Conservation (phyloP, 2,329 filamentous ascomycete species). For the Trichoderma asperellum region DNA sequence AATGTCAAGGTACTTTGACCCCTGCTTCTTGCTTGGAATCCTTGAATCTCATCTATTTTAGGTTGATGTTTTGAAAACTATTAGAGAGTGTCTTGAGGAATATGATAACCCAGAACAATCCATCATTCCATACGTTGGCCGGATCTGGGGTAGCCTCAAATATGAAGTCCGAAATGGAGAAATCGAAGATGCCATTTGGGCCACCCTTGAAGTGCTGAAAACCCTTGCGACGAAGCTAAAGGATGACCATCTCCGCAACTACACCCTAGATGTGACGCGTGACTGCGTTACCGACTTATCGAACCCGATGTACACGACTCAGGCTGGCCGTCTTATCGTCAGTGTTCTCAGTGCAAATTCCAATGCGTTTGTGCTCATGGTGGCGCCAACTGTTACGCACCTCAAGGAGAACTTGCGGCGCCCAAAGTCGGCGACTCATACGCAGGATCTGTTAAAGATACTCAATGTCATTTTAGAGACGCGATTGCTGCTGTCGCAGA, state of each 20-base stretch:
- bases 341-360: conserved; percentile 55
- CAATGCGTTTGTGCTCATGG: conserved; percentile 53
- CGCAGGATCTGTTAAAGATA: conserved; percentile 56
- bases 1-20: conserved; percentile 55
- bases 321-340: conserved; percentile 57
- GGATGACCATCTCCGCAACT: conserved; percentile 50
- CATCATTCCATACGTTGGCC: conserved; percentile 53
- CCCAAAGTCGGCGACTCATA: conserved; percentile 54
- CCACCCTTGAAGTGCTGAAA: conserved; percentile 58
- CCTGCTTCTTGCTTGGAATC: not conserved
- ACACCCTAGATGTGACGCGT: conserved; percentile 53
- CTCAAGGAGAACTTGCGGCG: conserved; percentile 56
- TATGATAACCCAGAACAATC: conserved; percentile 53
- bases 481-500: conserved; percentile 46
- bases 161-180: conserved; percentile 67
- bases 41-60: conserved; percentile 34
- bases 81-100: conserved; percentile 56
- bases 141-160: conserved; percentile 64
- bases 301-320: conserved; percentile 56
- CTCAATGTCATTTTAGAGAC: conserved; percentile 56
- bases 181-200: conserved; percentile 59
- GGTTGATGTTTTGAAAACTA: conserved; percentile 60
- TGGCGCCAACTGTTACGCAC: conserved; percentile 52
- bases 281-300: conserved; percentile 59
- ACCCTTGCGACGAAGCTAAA: conserved; percentile 53